A percentile compares a stretch with the other conserved stretches of the same genome.
These are phyloP conservation scores for Fraxinus sp. DNA, from an alignment of 305 asterid genomes.

Conservation along the genomic window DNA sequence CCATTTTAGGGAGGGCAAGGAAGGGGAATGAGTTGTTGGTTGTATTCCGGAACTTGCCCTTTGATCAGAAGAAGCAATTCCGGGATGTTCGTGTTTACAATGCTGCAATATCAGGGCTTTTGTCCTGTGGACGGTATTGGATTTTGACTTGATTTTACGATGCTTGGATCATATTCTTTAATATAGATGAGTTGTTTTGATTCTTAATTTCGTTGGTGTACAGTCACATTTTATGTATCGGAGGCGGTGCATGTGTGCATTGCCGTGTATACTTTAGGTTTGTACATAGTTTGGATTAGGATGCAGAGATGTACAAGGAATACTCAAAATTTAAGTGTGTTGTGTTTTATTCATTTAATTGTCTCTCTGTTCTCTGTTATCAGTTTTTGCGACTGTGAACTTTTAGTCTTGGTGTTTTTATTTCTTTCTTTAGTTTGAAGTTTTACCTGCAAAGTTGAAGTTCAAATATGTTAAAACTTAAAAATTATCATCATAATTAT, in stretches of 20 bases:
- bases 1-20: slow-evolving; percentile 65
- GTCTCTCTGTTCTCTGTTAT: not conserved
- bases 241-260: not conserved
- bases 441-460: not conserved
- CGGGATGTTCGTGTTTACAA: slow-evolving; percentile 75
- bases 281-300: not conserved
- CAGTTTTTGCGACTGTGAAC: not conserved
- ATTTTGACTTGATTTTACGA: not conserved
- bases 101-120: slow-evolving; percentile 76
- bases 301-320: not conserved
- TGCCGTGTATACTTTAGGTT: not conserved
- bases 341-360: not conserved
- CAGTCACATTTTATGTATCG: not conserved
- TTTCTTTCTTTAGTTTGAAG: not conserved
- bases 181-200: not conserved
- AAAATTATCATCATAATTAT: not conserved
- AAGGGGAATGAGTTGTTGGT: slow-evolving; percentile 63
- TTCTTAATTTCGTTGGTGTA: not conserved
- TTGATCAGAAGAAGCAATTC: slow-evolving; percentile 39
- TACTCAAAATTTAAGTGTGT: not conserved
- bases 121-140: slow-evolving; percentile 60
- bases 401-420: not conserved
- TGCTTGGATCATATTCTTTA: slow-evolving; percentile 3
- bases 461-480: not conserved
- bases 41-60: slow-evolving; percentile 71